Base-by-base conservation (phyloP, 139 green algal species). In the Nannochloris sp. region DNA sequence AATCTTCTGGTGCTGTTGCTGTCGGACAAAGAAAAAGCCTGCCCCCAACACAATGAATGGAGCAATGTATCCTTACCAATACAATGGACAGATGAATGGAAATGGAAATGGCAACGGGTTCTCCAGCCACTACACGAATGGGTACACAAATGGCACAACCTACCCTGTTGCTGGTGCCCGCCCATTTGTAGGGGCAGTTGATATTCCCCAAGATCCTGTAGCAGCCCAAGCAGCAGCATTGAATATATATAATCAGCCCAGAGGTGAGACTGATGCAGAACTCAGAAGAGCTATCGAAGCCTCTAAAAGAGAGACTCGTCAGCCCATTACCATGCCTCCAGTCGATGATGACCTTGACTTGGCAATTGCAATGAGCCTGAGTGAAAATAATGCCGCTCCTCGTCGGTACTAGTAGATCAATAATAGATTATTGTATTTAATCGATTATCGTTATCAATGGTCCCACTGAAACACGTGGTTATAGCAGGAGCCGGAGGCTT, bases 261-360 rank as follows among this genome's bases (percentile, higher is more conserved):
- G 17, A 14, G 8, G 1, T 2, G 33, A 25, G 3, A 51, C 70
- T 29, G 55, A 75, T 43, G 45, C 14, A 4, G 20, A 76, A 57
- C 3, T 71, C 37, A 23, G 40, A 23, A 29, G 33, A 12, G 69
- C 69, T 8, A 63, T 76, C 1, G 45, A 71, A 43, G 69, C 56
- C 0, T 71, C 63, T 23, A 62, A 71, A 14, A 56, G 44, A 46
- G 68, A 75, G 62, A 44, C 67, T 49, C n/a, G 48, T 26, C 50
- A 33, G 50, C n/a, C 46, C 46, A 28, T 23, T 5, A 53, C 46
- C 5, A 20, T 20, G 46, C 3, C 33, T 40, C 46, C 46, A 53
- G 46, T 23, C 0, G 46, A 28, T 10, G 46, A 53, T 23, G 46
- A 53, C n/a, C n/a, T 23, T 53, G 46, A 53, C 46, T 23, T 53